Base-by-base conservation (phyloP, 371 early-diverging fungal species). In the Mortierella sp. region DNA sequence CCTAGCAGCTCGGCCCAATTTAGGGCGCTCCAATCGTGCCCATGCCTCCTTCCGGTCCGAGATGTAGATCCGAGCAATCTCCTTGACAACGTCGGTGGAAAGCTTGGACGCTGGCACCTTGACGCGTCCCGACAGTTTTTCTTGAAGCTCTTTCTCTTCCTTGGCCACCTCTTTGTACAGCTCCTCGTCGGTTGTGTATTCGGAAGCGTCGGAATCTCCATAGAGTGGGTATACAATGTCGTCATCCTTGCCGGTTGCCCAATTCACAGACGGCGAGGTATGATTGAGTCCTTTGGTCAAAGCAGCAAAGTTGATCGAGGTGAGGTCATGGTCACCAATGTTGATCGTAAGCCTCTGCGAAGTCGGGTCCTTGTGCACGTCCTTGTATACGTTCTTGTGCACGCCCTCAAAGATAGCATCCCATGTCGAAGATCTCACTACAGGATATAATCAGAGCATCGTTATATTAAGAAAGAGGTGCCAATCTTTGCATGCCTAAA, bases 171-270 rank as follows among this genome's bases (percentile, higher is more conserved):
- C 75, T 44, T 82, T 87, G 27, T 70, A 58, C 7, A 78, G 77
- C 68, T 88, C 89, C 27, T 79, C 75, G 10, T 80, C 84, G 10
- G 87, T 88, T 21, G 88, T 88, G 72, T 90, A 88, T 10, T 75
- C 88, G 12, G 84, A 89, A 21, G 83, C 81, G 27, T 87, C 89
- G 0, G 91, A 91, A 6, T 92, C 92, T 12, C 93, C 92, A 51
- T 90, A 92, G 24, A 82, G 55, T 2, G 92, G 91, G 16, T 90
- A 82, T 3, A 89, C 75, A 3, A 43, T 32, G 43, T 91, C 91
- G 1, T 88, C 87, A 0, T 49, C 81, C 18, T 76, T 71, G 0
- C 29, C 24, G 68, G 24, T 18, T 41, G 38, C 21, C 68, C 68
- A 68, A 41, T 24, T 0, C 24, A 32, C 27, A 21, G 46, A 32